Base-by-base conservation (phyloP, 306 rosid genomes). In the Sophora flavescens region DNA sequence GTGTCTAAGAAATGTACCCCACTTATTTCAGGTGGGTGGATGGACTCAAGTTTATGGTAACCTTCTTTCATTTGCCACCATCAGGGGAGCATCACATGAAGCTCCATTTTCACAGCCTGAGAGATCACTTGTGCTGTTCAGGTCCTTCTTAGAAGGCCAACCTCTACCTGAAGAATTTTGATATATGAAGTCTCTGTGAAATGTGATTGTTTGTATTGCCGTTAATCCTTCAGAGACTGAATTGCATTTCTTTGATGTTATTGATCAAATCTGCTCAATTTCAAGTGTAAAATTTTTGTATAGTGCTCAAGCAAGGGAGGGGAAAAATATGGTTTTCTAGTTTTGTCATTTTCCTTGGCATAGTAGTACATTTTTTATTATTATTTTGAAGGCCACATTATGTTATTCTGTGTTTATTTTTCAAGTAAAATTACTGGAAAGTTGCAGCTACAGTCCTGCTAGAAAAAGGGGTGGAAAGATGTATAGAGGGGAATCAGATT, bases 11-110 rank as follows among this genome's bases (percentile, higher is more conserved):
- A 59, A 57, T 22, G 4, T 66, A 18, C 6, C 47, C 2, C 3
- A 18, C 8, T 63, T 52, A 10, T 63, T 77, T 59, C 62, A 94
- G 98, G 98, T 92, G 62, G 99, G 99, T 68, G 99, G 99, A 1
- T 95, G 99, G 99, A 95, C 99, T 78, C 97, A 92, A 78, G 97
- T 87, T 70, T 95, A 92, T 80, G 98, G 93, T 6, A 85, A 95
- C 74, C 76, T 88, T 32, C 92, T 95, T 64, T 88, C 98, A 17
- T 95, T 95, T 82, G 99, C 97, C 35, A 92, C 98, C 35, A 78
- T 95, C 0, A 90, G 98, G 65, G 98, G 98, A 75, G 98, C 98
- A 41, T 95, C 98, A 32, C 98, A 95, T 51, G 97, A 95, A 81
- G 98, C 93, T 45, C 99, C 99, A 7, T 95, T 95, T 88, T 95